These are phyloP conservation scores for Sphaerulina vaccinii DNA, from an alignment of 2,329 filamentous ascomycete genomes.

Conservation along the genomic window DNA sequence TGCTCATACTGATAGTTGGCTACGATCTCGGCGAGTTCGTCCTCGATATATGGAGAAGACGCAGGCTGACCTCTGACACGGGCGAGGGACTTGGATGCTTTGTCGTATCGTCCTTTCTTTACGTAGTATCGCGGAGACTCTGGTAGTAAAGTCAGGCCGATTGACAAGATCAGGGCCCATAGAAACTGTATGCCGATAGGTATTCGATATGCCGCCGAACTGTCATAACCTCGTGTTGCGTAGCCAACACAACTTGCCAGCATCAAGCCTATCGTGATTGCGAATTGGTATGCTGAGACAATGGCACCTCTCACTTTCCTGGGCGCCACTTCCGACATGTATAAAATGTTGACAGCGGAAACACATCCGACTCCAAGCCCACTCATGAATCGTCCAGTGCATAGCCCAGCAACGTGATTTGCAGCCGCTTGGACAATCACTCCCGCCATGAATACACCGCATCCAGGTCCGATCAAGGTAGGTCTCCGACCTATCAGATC, in stretches of 20 bases:
- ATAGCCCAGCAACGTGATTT: constrained; percentile 61
- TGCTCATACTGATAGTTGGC: constrained; percentile 87
- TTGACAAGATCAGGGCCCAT: constrained; percentile 73
- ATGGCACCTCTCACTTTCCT: constrained; percentile 75
- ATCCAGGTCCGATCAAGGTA: constrained; percentile 59
- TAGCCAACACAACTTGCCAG: constrained; percentile 74
- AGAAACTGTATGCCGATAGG: constrained; percentile 77
- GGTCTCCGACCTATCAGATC: constrained; percentile 65
- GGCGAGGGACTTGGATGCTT: constrained; percentile 63
- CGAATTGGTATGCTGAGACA: constrained; percentile 79
- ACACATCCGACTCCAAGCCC: constrained; percentile 72
- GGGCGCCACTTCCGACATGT: constrained; percentile 46
- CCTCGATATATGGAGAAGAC: constrained; percentile 71
- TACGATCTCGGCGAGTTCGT: constrained; percentile 80
- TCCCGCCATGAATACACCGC: constrained; percentile 59
- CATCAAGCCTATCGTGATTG: constrained; percentile 75
- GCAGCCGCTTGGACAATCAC: constrained; percentile 61
- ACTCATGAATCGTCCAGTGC: constrained; percentile 71
- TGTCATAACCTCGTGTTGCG: constrained; percentile 60
- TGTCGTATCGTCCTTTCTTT: constrained; percentile 68
- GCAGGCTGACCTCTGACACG: constrained; percentile 71
- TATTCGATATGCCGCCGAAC: constrained; percentile 73
- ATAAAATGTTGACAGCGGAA: constrained; percentile 59
- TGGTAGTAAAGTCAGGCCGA: constrained; percentile 72
- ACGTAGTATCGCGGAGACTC: constrained; percentile 85